phyloP scores from a whole-genome alignment of 805 yeast genomes.

The Yamadazyma paraphyllophila region DNA sequence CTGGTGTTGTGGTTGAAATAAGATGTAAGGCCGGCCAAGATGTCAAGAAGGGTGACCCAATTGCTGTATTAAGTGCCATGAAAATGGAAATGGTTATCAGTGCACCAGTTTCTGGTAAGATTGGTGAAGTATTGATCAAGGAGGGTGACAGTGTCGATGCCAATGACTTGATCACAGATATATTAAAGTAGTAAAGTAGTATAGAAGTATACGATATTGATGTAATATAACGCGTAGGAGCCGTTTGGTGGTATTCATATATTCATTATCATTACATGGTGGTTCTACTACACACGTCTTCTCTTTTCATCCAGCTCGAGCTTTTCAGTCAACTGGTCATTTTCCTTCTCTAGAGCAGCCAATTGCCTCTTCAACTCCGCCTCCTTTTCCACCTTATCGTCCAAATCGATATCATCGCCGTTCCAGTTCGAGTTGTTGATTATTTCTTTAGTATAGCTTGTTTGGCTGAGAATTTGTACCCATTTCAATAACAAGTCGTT shows the following conservation, averaged over 20 bases:
- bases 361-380: constrained; percentile 24
- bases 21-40: constrained; percentile 84
- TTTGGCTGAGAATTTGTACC: constrained; percentile 61
- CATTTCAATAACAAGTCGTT: constrained; percentile 54
- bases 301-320: constrained; percentile 19
- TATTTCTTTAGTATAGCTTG: constrained; percentile 51
- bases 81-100: constrained; percentile 99
- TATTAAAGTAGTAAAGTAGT: constrained; percentile 21
- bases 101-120: constrained; percentile 85
- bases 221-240: too few species aligned
- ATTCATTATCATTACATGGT: too few species aligned
- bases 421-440: constrained; percentile 44
- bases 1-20: constrained; percentile 95
- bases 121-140: constrained; percentile 71
- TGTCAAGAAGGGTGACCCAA: constrained; percentile 94
- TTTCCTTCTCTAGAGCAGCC: constrained; percentile 25
- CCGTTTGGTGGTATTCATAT: too few species aligned
- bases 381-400: constrained; percentile 20
- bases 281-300: background rate
- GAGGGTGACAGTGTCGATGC: constrained; percentile 97
- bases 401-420: constrained; percentile 26
- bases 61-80: constrained; percentile 95
- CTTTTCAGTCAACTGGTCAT: constrained; percentile 18
- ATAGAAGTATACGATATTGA: background rate
- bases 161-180: constrained; percentile 67